phyloP scores from a whole-genome alignment of 2,329 filamentous ascomycete species.

The Domatiomyces catenatus region DNA sequence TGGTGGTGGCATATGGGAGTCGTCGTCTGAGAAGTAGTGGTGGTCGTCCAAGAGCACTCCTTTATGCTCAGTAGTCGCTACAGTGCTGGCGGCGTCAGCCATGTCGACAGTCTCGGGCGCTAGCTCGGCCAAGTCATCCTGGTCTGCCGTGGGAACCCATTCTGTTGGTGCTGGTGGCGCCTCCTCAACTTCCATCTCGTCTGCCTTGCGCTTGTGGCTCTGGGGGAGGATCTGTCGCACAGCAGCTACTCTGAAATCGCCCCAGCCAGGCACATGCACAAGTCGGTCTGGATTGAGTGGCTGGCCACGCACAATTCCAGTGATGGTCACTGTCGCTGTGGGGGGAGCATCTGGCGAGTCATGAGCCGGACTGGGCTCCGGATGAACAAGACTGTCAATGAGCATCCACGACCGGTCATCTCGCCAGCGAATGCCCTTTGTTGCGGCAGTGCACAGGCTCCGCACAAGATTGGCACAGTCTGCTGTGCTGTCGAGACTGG shows the following conservation, averaged over 20 bases:
- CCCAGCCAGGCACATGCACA: constrained; percentile 85
- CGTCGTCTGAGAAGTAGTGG: constrained; percentile 91
- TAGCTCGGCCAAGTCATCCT: constrained; percentile 66
- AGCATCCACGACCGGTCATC: constrained; percentile 94
- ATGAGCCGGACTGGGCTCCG: constrained; percentile 23
- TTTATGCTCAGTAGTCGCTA: constrained; percentile 48
- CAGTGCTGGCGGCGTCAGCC: constrained; percentile 47
- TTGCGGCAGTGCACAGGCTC: constrained; percentile 77
- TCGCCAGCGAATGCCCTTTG: constrained; percentile 89
- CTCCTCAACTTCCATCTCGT: constrained; percentile 54
- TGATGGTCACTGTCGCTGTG: constrained; percentile 51
- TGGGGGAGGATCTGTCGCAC: constrained; percentile 58
- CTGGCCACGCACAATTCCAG: constrained; percentile 71
- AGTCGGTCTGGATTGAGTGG: constrained; percentile 79
- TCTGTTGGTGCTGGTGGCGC: constrained; percentile 22
- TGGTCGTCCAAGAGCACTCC: constrained; percentile 91
- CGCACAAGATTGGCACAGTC: constrained; percentile 85
- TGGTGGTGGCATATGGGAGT: constrained; percentile 41
- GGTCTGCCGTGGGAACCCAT: constrained; percentile 59
- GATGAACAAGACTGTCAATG: constrained; percentile 65
- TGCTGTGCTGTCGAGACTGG: constrained; percentile 73
- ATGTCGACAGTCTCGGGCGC: constrained; percentile 76
- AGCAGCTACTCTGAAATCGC: constrained; percentile 79
- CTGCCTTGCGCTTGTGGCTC: constrained; percentile 34
- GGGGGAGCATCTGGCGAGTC: constrained; percentile 29